Evolutionary conservation across 257 asterid genomes (phyloP), one percentile per base, ranked within the genome.

Genomic region (Anisodus acutangulus): DNA sequence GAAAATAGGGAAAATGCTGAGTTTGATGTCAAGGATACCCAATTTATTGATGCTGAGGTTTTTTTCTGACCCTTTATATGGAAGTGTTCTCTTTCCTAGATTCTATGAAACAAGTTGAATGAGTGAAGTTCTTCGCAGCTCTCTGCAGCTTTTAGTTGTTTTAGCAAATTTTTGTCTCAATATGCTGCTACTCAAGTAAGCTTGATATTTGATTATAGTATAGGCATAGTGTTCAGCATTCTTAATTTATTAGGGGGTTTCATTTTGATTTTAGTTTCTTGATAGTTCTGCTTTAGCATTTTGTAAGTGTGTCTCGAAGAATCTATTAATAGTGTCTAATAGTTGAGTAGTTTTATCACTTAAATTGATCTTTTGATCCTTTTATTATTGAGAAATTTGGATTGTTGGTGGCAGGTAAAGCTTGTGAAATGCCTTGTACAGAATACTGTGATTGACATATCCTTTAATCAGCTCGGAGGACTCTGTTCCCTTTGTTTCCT

Each of bases 31-130:
- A 93, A 45, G 83, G 98, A 91, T 68, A 88, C 93, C 35, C 95
- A 90, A 19, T 91, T 93, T 83, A 93, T 95, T 78, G 96, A 93
- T 74, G 99, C 99, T 43, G 98, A 90, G 91, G 93, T 90, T 26
- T 59, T 53, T 71, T 74, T 68, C 45, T 4, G n/a, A n/a, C 31
- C 19, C 67, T 60, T 60, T 19, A 60, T 60, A 11, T 60, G 35
- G 67, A 60, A 60, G 37, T 60, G 67, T 19, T 60, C n/a, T 8
- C 35, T 17, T 17, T 17, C 26, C 67, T n/a, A 60, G 35, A 60
- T 60, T 60, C 12, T 60, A 60, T 60, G 67, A 60, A 60, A n/a
- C 35, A 60, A 60, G 67, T 60, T 19, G 67, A 60, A 60, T n/a
- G 35, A 60, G 4, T 19, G 2, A 60, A 60, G 10, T n/a, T 60